These are phyloP conservation scores for Cladosporium sp. DNA, from an alignment of 2,329 filamentous ascomycete species.

Conservation along the genomic window DNA sequence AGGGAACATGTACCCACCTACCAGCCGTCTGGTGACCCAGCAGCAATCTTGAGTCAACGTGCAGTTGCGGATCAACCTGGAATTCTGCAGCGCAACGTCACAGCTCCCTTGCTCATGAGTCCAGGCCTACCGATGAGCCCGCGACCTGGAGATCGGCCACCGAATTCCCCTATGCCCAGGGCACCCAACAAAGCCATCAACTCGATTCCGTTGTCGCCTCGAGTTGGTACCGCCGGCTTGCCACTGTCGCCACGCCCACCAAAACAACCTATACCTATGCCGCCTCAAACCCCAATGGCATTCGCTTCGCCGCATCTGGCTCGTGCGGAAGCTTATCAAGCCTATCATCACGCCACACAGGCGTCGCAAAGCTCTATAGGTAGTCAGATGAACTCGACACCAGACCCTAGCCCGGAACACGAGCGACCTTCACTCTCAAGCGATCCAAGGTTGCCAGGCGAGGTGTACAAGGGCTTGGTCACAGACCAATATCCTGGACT, in stretches of 20 bases:
- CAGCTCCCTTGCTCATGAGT: slow-evolving; percentile 55
- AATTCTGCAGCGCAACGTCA: slow-evolving; percentile 30
- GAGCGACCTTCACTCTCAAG: slow-evolving; percentile 31
- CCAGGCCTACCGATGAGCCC: slow-evolving; percentile 66
- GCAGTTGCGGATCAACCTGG: slow-evolving; percentile 29
- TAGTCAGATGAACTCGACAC: slow-evolving; percentile 26
- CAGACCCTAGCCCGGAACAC: slow-evolving; percentile 28
- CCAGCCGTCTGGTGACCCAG: slow-evolving; percentile 27
- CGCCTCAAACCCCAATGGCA: slow-evolving; percentile 66
- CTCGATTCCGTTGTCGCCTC: slow-evolving; percentile 70
- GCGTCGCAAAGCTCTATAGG: slow-evolving; percentile 22
- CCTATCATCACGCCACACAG: slow-evolving; percentile 34
- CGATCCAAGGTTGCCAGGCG: slow-evolving; percentile 36
- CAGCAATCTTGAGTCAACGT: slow-evolving; percentile 32
- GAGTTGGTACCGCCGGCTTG: slow-evolving; percentile 50
- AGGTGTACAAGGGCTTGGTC: slow-evolving; percentile 73
- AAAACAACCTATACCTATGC: slow-evolving; percentile 70
- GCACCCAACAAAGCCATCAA: slow-evolving; percentile 56
- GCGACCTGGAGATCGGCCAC: slow-evolving; percentile 59
- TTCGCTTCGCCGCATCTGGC: slow-evolving; percentile 55
- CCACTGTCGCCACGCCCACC: slow-evolving; percentile 72
- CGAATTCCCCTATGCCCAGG: slow-evolving; percentile 60
- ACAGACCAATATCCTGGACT: slow-evolving; percentile 86
- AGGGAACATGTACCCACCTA: slow-evolving; percentile 24
- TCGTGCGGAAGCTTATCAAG: slow-evolving; percentile 36